Percentiles rank a stretch among this genome's conserved stretches.
Evolutionary conservation across 2,329 filamentous ascomycete genomes (phyloP).

Genomic region (Neofusicoccum sp.): DNA sequence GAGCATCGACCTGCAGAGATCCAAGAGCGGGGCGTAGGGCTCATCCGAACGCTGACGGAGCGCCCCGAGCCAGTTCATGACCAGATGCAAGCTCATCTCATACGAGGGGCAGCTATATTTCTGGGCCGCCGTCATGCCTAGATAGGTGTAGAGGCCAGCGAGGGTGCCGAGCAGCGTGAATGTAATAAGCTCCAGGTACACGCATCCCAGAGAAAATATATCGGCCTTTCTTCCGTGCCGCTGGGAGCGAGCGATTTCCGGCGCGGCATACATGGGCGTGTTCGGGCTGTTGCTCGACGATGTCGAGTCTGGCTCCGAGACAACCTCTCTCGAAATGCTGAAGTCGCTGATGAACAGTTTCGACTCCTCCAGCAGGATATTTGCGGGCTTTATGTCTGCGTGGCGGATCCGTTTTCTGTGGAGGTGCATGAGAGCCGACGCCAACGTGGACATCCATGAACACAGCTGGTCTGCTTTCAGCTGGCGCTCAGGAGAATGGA

Average conservation of each 20-base stretch:
- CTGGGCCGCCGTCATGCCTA: neutral
- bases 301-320: neutral
- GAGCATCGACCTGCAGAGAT: neutral
- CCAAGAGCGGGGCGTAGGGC: neutral
- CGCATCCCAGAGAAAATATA: neutral
- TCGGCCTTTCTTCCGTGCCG: neutral
- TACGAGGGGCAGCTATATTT: neutral
- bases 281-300: neutral
- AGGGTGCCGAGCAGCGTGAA: neutral
- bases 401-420: neutral
- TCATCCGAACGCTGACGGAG: neutral
- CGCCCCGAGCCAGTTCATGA: neutral
- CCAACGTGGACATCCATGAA: neutral
- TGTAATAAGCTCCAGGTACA: neutral
- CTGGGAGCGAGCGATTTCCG: neutral
- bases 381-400: neutral
- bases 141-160: neutral
- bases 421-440: neutral
- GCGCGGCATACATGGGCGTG: neutral
- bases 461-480: neutral
- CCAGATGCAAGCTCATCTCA: neutral
- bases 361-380: neutral
- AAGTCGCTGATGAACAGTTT: neutral
- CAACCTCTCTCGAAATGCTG: neutral
- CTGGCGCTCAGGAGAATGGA: neutral